Base-by-base conservation (phyloP, 441 rosid species). In the Metrosideros polymorpha region DNA sequence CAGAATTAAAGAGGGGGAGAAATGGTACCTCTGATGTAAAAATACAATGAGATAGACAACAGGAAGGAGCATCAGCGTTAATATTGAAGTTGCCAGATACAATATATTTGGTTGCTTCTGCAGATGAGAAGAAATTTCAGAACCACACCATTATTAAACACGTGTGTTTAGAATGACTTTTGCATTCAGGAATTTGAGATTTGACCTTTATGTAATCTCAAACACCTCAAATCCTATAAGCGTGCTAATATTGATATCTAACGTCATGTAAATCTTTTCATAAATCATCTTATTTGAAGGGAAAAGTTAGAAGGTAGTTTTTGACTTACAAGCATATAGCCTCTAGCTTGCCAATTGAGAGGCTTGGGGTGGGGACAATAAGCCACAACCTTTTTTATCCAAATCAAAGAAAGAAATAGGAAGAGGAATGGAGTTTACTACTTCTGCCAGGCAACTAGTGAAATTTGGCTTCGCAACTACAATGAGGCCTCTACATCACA, bases 61-160 rank as follows among this genome's bases (percentile, higher is more conserved):
- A 12, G 99, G 99, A 83, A 97, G 98, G 90, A 97, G 91, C 99
- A 98, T 96, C 95, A 97, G 86, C 76, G 93, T 94, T 92, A 97
- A 91, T 88, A 98, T 95, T 54, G 98, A 95, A 50, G 93, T 88
- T 51, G 99, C 96, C 85, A 98, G 90, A 91, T 95, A 98, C 88
- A 97, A 90, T 32, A 98, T 87, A 89, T 94, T 94, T 35, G 92
- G 85, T 86, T 87, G 88, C 92, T 96, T 96, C 99, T 96, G 98
- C 86, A 87, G 25, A 56, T 91, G 92, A n/a, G 49, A 88, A 59
- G 61, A 76, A 43, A 66, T 66, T 54, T 12, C 52, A 75, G 51
- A 83, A 77, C 35, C 17, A 42, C n/a, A 12, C 9, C 79, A 71
- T 71, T n/a, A 13, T 39, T 39, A n/a, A n/a, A 39, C 30, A 22